Conservation (phyloP, 352 stramenopile species). For the Pythium scleroteichum region DNA sequence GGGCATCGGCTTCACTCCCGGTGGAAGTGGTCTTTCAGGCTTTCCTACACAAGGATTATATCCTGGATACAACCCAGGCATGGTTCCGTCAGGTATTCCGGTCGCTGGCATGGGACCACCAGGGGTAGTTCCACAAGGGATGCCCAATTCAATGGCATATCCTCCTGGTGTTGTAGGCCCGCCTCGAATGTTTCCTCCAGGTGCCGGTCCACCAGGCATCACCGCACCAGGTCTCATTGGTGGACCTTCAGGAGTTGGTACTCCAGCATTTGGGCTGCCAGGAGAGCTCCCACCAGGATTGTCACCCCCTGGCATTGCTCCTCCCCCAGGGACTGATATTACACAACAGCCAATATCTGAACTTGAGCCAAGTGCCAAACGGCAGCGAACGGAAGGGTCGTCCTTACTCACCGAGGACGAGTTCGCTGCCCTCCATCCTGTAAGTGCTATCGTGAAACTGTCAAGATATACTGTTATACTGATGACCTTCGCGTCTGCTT, state of each 20-base stretch:
- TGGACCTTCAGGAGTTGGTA: constrained; percentile 3
- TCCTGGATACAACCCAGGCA: constrained; percentile 24
- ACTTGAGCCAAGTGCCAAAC: constrained; percentile 61
- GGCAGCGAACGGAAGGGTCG: constrained; percentile 60
- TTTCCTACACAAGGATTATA: constrained; percentile 32
- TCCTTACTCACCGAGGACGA: constrained; percentile 78
- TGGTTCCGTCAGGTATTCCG: constrained; percentile 2
- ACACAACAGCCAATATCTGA: constrained; percentile 29
- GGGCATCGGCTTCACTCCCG: constrained; percentile 8
- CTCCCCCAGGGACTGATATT: constrained; percentile 10
- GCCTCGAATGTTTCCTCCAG: background rate
- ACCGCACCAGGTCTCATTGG: constrained; percentile 1
- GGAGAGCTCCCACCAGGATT: constrained; percentile 22
- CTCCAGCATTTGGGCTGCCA: background rate
- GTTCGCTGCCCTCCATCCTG: constrained; percentile 73
- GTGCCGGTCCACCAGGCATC: background rate
- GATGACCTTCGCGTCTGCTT: constrained; percentile 19
- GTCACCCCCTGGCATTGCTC: constrained; percentile 10
- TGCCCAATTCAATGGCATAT: constrained; percentile 34
- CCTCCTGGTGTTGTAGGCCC: constrained; percentile 19
- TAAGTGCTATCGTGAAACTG: constrained; percentile 30
- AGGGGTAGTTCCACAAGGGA: constrained; percentile 23
- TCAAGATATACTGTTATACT: background rate
- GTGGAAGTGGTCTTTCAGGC: constrained; percentile 9
- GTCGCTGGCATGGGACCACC: constrained; percentile 15